These are phyloP conservation scores for Candida incommunis DNA, from an alignment of 805 yeast genomes.

Conservation along the genomic window DNA sequence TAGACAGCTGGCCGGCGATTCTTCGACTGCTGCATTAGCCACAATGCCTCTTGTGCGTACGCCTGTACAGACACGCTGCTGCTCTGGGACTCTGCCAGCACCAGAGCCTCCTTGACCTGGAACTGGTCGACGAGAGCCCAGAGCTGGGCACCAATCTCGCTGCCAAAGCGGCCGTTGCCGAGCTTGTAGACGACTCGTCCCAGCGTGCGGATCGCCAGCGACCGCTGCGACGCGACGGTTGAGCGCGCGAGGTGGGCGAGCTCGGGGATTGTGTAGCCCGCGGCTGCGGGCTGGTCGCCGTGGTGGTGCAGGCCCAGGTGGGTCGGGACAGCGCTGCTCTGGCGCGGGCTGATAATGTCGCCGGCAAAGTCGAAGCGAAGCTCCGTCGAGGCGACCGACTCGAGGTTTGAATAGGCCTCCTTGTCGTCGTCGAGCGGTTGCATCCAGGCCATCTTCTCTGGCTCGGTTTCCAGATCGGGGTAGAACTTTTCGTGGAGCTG, in stretches of 20 bases:
- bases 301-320: conserved; percentile 80
- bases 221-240: conserved; percentile 68
- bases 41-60: conserved; percentile 79
- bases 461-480: conserved; percentile 80
- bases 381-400: conserved; percentile 31
- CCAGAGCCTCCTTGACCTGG: conserved; percentile 48
- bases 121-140: conserved; percentile 61
- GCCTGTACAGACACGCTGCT: conserved; percentile 59
- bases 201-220: conserved; percentile 70
- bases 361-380: conserved; percentile 86
- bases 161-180: conserved; percentile 30
- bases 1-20: conserved; percentile 10
- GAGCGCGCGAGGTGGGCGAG: conserved; percentile 69
- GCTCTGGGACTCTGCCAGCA: conserved; percentile 50
- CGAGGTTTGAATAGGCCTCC: conserved; percentile 37
- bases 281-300: conserved; percentile 71
- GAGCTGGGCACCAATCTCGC: conserved; percentile 37
- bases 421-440: conserved; percentile 35
- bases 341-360: conserved; percentile 46
- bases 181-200: conserved; percentile 80
- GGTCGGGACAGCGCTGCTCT: conserved; percentile 35
- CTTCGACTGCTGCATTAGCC: conserved; percentile 53
- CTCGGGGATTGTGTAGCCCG: conserved; percentile 85
- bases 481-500: conserved; percentile 73
- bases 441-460: conserved; percentile 86